These are phyloP conservation scores for Stachybotrys elegans DNA, from an alignment of 2,329 filamentous ascomycete species.

Conservation along the genomic window DNA sequence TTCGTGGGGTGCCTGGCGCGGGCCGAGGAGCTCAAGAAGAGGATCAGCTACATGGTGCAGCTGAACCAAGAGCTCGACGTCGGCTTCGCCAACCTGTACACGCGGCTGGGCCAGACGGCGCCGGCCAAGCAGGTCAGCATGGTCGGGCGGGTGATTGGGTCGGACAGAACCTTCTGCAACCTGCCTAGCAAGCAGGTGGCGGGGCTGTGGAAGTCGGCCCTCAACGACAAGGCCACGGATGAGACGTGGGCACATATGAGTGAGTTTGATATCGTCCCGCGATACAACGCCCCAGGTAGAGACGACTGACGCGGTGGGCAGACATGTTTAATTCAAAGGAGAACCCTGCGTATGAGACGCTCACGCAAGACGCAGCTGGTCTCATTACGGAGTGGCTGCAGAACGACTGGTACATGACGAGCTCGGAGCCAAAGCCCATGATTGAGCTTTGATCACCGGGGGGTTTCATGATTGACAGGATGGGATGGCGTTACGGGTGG, in stretches of 20 bases:
- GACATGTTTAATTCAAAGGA: slow-evolving; percentile 68
- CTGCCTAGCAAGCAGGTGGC: slow-evolving; percentile 55
- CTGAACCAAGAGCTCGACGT: slow-evolving; percentile 62
- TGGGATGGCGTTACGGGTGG: neutral
- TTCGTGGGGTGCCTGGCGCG: slow-evolving; percentile 87
- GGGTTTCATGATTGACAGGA: neutral
- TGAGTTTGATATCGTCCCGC: too few species aligned
- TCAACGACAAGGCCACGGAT: slow-evolving; percentile 75
- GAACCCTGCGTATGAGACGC: slow-evolving; percentile 67
- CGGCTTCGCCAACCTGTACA: slow-evolving; percentile 84
- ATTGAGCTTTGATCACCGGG: slow-evolving; percentile 8
- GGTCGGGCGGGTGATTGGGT: slow-evolving; percentile 56
- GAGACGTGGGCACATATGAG: slow-evolving; percentile 78
- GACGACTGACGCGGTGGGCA: too few species aligned
- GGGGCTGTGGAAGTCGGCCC: slow-evolving; percentile 60
- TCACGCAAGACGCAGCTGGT: slow-evolving; percentile 61
- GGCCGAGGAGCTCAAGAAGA: slow-evolving; percentile 73
- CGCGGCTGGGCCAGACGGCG: slow-evolving; percentile 68
- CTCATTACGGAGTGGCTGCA: slow-evolving; percentile 61
- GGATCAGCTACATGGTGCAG: slow-evolving; percentile 63
- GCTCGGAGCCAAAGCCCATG: slow-evolving; percentile 28
- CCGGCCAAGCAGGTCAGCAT: slow-evolving; percentile 46
- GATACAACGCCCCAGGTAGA: too few species aligned
- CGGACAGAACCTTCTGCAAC: slow-evolving; percentile 83
- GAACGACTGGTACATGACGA: slow-evolving; percentile 63